Evolutionary conservation across 768 basidiomycete species (phyloP).

Genomic region (Suillus weaverae): DNA sequence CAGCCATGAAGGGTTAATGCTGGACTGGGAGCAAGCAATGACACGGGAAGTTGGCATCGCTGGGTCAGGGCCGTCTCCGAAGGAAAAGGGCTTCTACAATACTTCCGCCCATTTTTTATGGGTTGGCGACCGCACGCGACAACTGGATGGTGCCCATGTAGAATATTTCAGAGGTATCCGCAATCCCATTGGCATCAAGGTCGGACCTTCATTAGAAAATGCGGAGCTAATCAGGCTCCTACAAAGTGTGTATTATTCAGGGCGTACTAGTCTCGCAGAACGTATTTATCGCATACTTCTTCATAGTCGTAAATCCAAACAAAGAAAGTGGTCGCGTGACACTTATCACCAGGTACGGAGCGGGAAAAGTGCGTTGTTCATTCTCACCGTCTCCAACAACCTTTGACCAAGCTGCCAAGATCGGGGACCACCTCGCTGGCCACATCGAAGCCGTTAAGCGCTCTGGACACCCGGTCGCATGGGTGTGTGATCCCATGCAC

Average conservation of each 20-base stretch:
- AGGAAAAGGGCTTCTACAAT: constrained; percentile 67
- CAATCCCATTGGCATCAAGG: constrained; percentile 95
- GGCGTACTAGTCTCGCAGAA: neutral
- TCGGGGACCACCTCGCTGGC: constrained; percentile 67
- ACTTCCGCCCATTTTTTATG: constrained; percentile 94
- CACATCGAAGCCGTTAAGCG: constrained; percentile 82
- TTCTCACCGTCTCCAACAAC: neutral
- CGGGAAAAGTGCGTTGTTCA: constrained; percentile 58
- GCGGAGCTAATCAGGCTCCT: constrained; percentile 79
- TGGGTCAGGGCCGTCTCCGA: neutral
- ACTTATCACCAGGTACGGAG: constrained; percentile 92
- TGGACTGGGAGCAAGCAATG: constrained; percentile 89
- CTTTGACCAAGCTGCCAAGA: constrained; percentile 40
- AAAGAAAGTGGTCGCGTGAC: constrained; percentile 83
- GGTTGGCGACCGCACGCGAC: constrained; percentile 96
- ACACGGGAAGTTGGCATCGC: constrained; percentile 57
- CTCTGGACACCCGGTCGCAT: constrained; percentile 85
- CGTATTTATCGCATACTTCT: neutral
- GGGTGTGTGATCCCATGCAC: constrained; percentile 99
- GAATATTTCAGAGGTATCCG: constrained; percentile 93
- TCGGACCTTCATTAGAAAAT: constrained; percentile 81
- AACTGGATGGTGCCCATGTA: constrained; percentile 89
- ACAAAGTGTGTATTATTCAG: constrained; percentile 54
- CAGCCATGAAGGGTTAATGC: constrained; percentile 91
- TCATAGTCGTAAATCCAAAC: constrained; percentile 81